phyloP scores from a whole-genome alignment of 2,329 filamentous ascomycete genomes.

The Stromatinia cepivora region DNA sequence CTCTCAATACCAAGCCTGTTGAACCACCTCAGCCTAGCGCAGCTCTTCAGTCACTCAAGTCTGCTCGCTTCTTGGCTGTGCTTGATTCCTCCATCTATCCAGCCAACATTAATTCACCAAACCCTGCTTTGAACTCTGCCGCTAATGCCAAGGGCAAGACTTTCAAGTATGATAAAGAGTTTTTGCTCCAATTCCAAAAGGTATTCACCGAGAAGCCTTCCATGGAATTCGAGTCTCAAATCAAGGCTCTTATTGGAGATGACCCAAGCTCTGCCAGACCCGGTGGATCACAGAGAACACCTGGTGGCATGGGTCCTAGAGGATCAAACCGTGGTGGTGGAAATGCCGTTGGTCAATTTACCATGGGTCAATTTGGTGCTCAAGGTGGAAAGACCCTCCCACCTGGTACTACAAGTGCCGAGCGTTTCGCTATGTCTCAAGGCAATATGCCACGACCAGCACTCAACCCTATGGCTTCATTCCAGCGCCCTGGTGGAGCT shows the following conservation, averaged over 20 bases:
- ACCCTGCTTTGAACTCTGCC: conserved; percentile 82
- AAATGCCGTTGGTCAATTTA: conserved; percentile 51
- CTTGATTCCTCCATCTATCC: conserved; percentile 81
- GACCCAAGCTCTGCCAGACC: conserved; percentile 63
- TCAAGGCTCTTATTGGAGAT: conserved; percentile 85
- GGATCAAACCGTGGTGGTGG: conserved; percentile 48
- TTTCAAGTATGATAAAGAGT: conserved; percentile 94
- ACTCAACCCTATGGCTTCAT: conserved; percentile 58
- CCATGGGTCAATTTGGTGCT: conserved; percentile 71
- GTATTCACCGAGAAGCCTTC: conserved; percentile 98
- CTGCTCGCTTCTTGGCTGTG: conserved; percentile 81
- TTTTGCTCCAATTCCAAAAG: conserved; percentile 92
- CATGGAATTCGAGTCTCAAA: conserved; percentile 85
- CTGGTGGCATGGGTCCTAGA: conserved; percentile 50
- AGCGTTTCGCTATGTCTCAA: conserved; percentile 69
- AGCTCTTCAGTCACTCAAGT: conserved; percentile 89
- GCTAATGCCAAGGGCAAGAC: conserved; percentile 76
- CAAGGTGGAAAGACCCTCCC: conserved; percentile 61
- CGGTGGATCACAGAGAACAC: conserved; percentile 55
- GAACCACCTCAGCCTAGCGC: conserved; percentile 93
- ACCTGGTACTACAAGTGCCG: conserved; percentile 72
- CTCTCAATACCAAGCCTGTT: conserved; percentile 77
- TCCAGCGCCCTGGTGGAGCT: conserved; percentile 60
- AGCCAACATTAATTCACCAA: conserved; percentile 79
- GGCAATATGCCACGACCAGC: conserved; percentile 52